These are phyloP conservation scores for Lasiosphaeris hirsuta DNA, from an alignment of 495 filamentous ascomycete genomes.

Conservation along the genomic window DNA sequence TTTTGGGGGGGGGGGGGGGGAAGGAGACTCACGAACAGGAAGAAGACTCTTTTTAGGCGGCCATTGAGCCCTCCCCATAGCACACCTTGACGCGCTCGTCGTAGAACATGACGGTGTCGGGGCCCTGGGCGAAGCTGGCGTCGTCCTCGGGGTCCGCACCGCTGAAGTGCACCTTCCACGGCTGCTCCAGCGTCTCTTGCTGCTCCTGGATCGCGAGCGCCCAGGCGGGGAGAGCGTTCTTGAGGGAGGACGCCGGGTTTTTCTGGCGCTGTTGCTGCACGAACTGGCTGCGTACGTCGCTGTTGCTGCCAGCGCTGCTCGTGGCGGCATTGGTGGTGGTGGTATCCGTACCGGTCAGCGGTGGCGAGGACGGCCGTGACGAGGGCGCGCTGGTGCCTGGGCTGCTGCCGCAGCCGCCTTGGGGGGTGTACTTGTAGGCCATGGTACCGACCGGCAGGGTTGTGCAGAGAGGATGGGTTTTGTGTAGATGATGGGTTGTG, in stretches of 20 bases:
- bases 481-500: too few species aligned
- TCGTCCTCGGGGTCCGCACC: not conserved
- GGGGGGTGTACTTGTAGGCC: too few species aligned
- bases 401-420: too few species aligned
- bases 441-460: too few species aligned
- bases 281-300: too few species aligned
- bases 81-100: constrained; percentile 6
- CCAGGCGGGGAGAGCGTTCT: constrained; percentile 7
- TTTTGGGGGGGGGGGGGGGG: too few species aligned
- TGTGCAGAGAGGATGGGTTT: too few species aligned
- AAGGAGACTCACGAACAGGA: too few species aligned
- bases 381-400: too few species aligned
- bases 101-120: constrained; percentile 6
- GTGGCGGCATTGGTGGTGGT: not conserved
- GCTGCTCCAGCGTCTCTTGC: constrained; percentile 8
- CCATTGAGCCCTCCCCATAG: constrained; percentile 9
- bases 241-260: not conserved
- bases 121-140: constrained; percentile 7
- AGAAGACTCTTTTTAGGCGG: not conserved
- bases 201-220: not conserved
- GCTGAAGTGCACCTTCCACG: constrained; percentile 9
- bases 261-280: not conserved
- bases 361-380: too few species aligned
- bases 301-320: not conserved
- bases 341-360: too few species aligned